Base-by-base conservation (phyloP, 2,329 filamentous ascomycete genomes). In the Helotiales sp. region DNA sequence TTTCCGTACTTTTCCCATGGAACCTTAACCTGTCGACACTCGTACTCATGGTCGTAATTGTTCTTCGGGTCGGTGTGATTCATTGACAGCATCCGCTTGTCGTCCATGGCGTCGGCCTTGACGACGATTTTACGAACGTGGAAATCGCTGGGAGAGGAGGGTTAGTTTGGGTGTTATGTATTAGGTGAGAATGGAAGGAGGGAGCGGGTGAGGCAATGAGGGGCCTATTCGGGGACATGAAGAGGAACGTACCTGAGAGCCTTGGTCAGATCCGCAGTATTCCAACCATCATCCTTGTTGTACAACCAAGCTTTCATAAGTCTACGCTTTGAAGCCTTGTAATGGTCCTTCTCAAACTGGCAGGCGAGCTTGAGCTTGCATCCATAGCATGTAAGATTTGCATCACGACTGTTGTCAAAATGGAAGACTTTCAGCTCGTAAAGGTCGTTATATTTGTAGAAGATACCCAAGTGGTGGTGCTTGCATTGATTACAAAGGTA, bases 261-360 rank as follows among this genome's bases (percentile, higher is more conserved):
- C 22, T 52, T 60, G 20, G 30, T n/a, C 8, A 65, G 15, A 47
- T 65, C 63, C 8, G 30, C 11, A 22, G 28, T 32, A 30, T 73
- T 73, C 64, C 65, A 72, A 3, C 62, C 55, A 28, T 63, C 55
- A 1, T 26, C 28, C 0, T 13, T 57, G 1, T 64, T 50, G 13
- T 62, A n/a, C 0, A 73, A 63, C 74, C 73, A 75, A 2, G 40
- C 8, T 5, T 64, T 37, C 22, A 75, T 70, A 5, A 75, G 66
- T 6, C 22, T 26, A 6, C 71, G 68, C 37, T 76, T 76, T 0
- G 50, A 1, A 0, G 2, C 0, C 57, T 77, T 77, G 52, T 70
- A 74, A 20, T 77, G 75, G 28, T 77, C 75, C 1, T 20, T 34
- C 62, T 77, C 75, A 15, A 8, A 28, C 0, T 68, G 32, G 3